Percentiles rank a stretch among this genome's conserved stretches.
Evolutionary conservation across 352 stramenopile genomes (phyloP).

Genomic region (Phytophthora europaea): DNA sequence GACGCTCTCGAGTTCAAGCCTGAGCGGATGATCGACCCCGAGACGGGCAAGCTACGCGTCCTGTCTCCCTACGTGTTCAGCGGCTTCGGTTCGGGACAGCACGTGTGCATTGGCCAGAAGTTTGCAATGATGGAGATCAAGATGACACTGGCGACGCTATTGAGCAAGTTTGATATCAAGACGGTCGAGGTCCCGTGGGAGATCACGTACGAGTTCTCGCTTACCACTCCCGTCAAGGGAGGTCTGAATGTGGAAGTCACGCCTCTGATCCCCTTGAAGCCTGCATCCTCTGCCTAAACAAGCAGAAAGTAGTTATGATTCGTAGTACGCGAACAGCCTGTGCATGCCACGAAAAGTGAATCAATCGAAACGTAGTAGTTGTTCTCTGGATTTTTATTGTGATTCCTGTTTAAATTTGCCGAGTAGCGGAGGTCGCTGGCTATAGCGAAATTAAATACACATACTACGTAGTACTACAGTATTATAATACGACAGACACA

Average conservation of each 20-base stretch:
- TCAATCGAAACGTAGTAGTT: too few relatives aligned
- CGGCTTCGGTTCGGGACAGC: conserved; percentile 62
- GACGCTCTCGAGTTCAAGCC: conserved; percentile 69
- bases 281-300: conserved; percentile 18
- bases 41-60: conserved; percentile 43
- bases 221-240: conserved; percentile 54
- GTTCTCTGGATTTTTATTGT: too few relatives aligned
- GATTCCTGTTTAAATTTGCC: too few relatives aligned
- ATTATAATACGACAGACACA: too few relatives aligned
- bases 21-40: conserved; percentile 66
- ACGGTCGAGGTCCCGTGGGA: conserved; percentile 53
- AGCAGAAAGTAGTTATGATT: background rate
- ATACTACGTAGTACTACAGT: too few relatives aligned
- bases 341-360: too few relatives aligned
- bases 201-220: conserved; percentile 61
- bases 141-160: conserved; percentile 55
- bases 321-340: too few relatives aligned
- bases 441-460: too few relatives aligned
- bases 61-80: conserved; percentile 39
- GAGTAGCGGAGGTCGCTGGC: too few relatives aligned
- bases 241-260: conserved; percentile 38
- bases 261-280: conserved; percentile 16
- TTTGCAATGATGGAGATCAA: conserved; percentile 76
- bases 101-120: conserved; percentile 66
- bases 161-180: conserved; percentile 60